Evolutionary conservation across 1,284 basidiomycete genomes (phyloP).

Genomic region (Ganoderma sinense): DNA sequence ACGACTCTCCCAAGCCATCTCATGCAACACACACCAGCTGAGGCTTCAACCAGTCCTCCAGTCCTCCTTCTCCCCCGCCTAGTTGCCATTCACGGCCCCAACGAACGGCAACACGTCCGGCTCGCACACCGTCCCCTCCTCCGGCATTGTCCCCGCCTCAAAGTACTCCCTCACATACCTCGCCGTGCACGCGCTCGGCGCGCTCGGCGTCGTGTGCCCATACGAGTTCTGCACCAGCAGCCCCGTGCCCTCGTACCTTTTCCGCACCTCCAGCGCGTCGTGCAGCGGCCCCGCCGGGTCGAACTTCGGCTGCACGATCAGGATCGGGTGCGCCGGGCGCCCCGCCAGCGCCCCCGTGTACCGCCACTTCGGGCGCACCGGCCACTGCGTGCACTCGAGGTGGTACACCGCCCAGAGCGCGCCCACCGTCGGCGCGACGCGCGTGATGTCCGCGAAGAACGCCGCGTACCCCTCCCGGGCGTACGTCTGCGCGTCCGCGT

Average conservation of each 20-base stretch:
- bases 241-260: conserved; percentile 22
- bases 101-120: conserved; percentile 29
- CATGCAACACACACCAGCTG: too few species aligned
- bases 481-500: background rate
- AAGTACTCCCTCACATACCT: conserved; percentile 50
- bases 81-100: background rate
- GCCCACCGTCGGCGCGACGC: background rate
- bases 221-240: conserved; percentile 28
- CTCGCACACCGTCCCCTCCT: conserved; percentile 48
- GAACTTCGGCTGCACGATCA: conserved; percentile 21
- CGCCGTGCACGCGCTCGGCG: conserved; percentile 52
- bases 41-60: conserved; percentile 22
- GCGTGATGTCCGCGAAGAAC: background rate
- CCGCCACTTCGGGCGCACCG: conserved; percentile 23
- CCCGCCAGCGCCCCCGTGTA: conserved; percentile 27
- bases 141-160: conserved; percentile 47
- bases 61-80: conserved; percentile 18
- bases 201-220: conserved; percentile 50
- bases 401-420: conserved; percentile 14
- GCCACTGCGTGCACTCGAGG: conserved; percentile 25
- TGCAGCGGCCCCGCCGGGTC: conserved; percentile 28
- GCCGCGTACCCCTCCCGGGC: background rate
- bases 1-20: too few species aligned
- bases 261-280: conserved; percentile 21
- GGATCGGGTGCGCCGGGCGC: conserved; percentile 37